A percentile compares a stretch with the other conserved stretches of the same genome.
Conservation (phyloP, 371 early-diverging fungal species). For the Phascolomyces articulosus region DNA sequence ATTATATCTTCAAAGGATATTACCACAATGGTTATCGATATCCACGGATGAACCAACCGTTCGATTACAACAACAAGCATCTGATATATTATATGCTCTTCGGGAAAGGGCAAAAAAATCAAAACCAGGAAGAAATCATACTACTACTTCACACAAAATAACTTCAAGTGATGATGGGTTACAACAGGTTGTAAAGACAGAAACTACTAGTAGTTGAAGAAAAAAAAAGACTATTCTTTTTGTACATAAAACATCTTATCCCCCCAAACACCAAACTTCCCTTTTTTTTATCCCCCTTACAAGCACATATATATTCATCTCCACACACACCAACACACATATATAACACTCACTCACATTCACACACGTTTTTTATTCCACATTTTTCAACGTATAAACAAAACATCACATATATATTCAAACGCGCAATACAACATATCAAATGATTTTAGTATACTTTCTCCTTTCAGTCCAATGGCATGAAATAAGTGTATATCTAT, state of each 20-base stretch:
- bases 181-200: slow-evolving; percentile 3
- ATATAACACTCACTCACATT: neutral
- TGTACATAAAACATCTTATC: neutral
- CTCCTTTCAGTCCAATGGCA: too few species aligned
- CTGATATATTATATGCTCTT: slow-evolving; percentile 4
- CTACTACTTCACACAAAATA: neutral
- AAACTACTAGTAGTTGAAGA: neutral
- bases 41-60: slow-evolving; percentile 14
- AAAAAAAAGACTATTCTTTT: neutral
- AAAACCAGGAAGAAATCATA: neutral
- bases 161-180: neutral
- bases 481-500: too few species aligned
- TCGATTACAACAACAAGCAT: slow-evolving; percentile 12
- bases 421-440: too few species aligned
- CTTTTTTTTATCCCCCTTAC: neutral
- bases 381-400: too few species aligned
- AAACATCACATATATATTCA: too few species aligned
- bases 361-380: too few species aligned
- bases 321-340: neutral
- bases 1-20: slow-evolving; percentile 32
- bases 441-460: too few species aligned
- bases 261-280: too few species aligned
- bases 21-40: slow-evolving; percentile 18
- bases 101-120: slow-evolving; percentile 9
- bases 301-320: neutral